Evolutionary conservation across 352 stramenopile genomes (phyloP).

Genomic region (Nothophytophthora sp.): DNA sequence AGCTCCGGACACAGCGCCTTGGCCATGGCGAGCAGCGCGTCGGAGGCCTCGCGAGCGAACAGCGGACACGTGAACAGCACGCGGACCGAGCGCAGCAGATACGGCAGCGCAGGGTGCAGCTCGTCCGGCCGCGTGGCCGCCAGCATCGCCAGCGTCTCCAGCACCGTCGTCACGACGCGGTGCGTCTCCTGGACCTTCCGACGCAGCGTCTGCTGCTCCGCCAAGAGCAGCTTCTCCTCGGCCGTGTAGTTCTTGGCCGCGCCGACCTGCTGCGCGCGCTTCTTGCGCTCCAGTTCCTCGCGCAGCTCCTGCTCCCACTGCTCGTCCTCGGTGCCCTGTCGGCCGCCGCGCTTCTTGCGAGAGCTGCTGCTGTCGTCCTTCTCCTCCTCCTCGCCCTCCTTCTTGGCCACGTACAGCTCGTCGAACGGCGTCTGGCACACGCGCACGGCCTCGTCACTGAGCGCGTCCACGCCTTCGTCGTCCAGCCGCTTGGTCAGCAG

Average conservation of each 20-base stretch:
- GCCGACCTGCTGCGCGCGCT: constrained; percentile 40
- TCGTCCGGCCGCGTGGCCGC: constrained; percentile 56
- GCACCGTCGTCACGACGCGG: constrained; percentile 40
- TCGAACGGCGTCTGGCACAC: constrained; percentile 70
- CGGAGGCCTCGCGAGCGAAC: constrained; percentile 45
- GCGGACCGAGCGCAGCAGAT: constrained; percentile 50
- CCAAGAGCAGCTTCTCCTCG: constrained; percentile 59
- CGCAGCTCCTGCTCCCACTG: constrained; percentile 86
- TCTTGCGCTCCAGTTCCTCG: constrained; percentile 80
- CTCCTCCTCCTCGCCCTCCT: constrained; percentile 31
- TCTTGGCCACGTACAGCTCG: constrained; percentile 75
- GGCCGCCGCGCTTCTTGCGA: constrained; percentile 40
- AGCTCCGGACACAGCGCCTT: constrained; percentile 62
- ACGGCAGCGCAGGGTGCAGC: constrained; percentile 72
- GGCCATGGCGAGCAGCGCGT: constrained; percentile 43
- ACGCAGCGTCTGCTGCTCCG: constrained; percentile 64
- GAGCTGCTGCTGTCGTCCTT: constrained; percentile 13
- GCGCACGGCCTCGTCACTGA: constrained; percentile 59
- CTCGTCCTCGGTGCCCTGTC: constrained; percentile 76
- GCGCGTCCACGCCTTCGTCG: constrained; percentile 41
- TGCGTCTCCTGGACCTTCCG: constrained; percentile 45
- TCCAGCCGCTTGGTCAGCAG: constrained; percentile 57
- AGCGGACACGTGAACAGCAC: constrained; percentile 62
- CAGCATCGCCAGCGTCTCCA: constrained; percentile 71
- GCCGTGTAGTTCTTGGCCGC: constrained; percentile 46